These are phyloP conservation scores for Paraglomus brasilianum DNA, from an alignment of 192 early-diverging fungal species.

Conservation along the genomic window DNA sequence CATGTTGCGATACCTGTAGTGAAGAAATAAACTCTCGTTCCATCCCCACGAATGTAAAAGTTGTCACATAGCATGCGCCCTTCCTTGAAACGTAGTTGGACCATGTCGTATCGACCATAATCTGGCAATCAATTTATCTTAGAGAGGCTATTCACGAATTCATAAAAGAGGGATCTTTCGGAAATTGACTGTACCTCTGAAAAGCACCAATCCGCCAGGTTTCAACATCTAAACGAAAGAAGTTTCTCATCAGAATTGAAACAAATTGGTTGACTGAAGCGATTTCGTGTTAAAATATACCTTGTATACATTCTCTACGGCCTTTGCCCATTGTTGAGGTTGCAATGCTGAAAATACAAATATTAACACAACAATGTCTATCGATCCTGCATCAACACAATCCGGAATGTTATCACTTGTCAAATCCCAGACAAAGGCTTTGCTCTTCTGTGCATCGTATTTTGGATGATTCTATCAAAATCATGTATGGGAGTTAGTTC, in stretches of 20 bases:
- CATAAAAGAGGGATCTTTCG: neutral
- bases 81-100: conserved; percentile 95
- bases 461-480: conserved; percentile 47
- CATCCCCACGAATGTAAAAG: conserved; percentile 97
- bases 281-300: conserved; percentile 36
- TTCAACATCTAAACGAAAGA: conserved; percentile 58
- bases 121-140: conserved; percentile 70
- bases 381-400: conserved; percentile 71
- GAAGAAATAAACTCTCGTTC: conserved; percentile 95
- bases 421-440: conserved; percentile 96
- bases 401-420: conserved; percentile 69
- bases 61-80: conserved; percentile 88
- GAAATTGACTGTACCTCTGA: conserved; percentile 23
- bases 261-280: neutral
- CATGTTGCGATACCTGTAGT: conserved; percentile 48
- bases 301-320: conserved; percentile 77
- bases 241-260: neutral
- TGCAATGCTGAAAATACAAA: conserved; percentile 95
- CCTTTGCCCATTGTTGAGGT: conserved; percentile 79
- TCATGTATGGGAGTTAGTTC: neutral
- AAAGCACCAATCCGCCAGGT: conserved; percentile 79
- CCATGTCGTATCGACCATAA: conserved; percentile 97
- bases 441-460: conserved; percentile 71
- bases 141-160: neutral
- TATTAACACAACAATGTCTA: conserved; percentile 92